Evolutionary conservation across 2,329 filamentous ascomycete genomes (phyloP).

Genomic region (Dothistroma pini): DNA sequence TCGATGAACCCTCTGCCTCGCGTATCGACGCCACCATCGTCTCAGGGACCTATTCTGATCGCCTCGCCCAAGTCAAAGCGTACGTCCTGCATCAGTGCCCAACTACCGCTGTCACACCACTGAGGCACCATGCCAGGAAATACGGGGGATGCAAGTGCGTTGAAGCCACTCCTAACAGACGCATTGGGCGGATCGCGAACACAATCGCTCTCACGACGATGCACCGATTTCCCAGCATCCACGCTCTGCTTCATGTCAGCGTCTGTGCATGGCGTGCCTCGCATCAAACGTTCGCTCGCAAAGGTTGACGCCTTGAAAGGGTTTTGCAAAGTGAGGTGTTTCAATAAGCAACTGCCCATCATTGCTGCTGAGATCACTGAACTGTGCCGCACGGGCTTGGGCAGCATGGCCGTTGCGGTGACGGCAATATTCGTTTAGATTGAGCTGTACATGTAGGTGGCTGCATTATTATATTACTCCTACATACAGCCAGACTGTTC

Average conservation of each 20-base stretch:
- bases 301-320: background rate
- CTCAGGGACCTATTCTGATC: background rate
- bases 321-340: background rate
- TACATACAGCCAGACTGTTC: background rate
- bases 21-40: background rate
- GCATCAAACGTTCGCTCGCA: background rate
- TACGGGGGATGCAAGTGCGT: background rate
- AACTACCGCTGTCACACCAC: background rate
- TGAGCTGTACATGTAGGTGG: background rate
- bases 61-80: background rate
- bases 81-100: background rate
- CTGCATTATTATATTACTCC: background rate
- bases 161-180: background rate
- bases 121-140: background rate
- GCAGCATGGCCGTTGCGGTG: background rate
- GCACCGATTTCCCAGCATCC: background rate
- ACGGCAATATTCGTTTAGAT: background rate
- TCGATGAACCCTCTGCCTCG: background rate
- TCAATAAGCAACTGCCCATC: background rate
- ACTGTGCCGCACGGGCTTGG: background rate
- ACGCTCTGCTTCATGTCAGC: background rate
- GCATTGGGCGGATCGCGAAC: background rate
- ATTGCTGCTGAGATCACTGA: background rate
- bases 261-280: background rate
- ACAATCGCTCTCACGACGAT: background rate